Conservation (phyloP, 371 early-diverging fungal species). For the Gilbertella persicaria region DNA sequence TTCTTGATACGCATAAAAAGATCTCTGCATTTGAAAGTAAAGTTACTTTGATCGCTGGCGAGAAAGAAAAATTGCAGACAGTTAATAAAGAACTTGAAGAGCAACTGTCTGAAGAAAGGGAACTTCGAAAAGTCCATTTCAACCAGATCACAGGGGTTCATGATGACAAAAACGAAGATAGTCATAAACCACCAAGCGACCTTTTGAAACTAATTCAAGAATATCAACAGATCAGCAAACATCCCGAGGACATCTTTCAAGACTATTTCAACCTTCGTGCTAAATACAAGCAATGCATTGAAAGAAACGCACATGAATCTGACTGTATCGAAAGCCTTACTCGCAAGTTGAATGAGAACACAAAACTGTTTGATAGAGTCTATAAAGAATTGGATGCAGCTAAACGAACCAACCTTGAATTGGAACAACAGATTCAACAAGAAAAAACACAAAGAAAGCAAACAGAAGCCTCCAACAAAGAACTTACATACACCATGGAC, state of each 20-base stretch:
- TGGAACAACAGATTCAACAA: not conserved
- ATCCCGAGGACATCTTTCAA: conserved; percentile 15
- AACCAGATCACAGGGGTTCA: conserved; percentile 2
- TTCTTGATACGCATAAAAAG: not conserved
- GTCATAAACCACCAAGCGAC: not conserved
- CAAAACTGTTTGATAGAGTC: not conserved
- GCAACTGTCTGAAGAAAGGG: conserved; percentile 3
- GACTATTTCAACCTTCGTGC: conserved; percentile 10
- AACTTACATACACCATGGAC: not conserved
- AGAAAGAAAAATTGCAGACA: not conserved
- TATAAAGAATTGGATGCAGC: not conserved
- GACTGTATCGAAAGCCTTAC: not conserved
- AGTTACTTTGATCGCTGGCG: not conserved
- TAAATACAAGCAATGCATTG: not conserved
- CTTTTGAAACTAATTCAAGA: conserved; percentile 8
- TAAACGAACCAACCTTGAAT: not conserved
- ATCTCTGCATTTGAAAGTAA: not conserved
- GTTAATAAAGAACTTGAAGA: conserved; percentile 2
- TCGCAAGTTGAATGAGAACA: conserved; percentile 5
- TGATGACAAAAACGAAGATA: not conserved
- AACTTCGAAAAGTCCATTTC: conserved; percentile 6
- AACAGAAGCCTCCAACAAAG: not conserved
- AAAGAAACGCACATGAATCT: not conserved
- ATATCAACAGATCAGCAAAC: conserved; percentile 8
- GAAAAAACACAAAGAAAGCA: not conserved